Base-by-base conservation (phyloP, 805 yeast species). In the Zygosaccharomyces bisporus region DNA sequence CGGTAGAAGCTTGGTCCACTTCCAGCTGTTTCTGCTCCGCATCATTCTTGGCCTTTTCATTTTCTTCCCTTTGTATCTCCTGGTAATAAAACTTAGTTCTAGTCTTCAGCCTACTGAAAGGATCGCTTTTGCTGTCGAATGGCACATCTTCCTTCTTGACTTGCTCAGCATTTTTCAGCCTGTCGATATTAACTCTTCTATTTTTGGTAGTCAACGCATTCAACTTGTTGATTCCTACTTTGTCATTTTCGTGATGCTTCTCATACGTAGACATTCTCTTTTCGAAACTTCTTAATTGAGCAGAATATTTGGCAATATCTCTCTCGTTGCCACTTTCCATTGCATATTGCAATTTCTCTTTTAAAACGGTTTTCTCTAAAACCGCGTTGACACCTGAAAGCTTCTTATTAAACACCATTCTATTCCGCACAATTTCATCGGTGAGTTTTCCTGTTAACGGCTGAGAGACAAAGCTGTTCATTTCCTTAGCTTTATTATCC, bases 61-160 rank as follows among this genome's bases (percentile, higher is more conserved):
- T 79, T 51, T 75, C 83, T 48, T 73, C 76, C 49, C 73, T 73
- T 49, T 74, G 79, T 37, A 73, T 68, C 45, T 64, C 76, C 37
- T 73, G 70, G 41, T 89, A 88, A 66, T 87, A 91, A 48, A 87
- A 79, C 57, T 86, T 79, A 1, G 97, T 86, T 49, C 81, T 84
- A 1, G 98, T 91, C 62, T 86, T 83, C 60, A 93, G 76, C 63
- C 98, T 80, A 53, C 85, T 79, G 66, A 93, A 93, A 17, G 99
- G 98, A 68, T 93, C 86, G 55, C 74, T 78, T 43, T 61, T 63
- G 5, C 77, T 72, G 45, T 67, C 67, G 42, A 55, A 60, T 47
- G 48, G 53, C 12, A 45, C 39, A 61, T 64, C 56, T 52, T 64
- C 58, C 16, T 76, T 74, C 38, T 84, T 79, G 54, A 72, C 72